Percentiles rank a stretch among this genome's conserved stretches.
Evolutionary conservation across 257 asterid species (phyloP).

Genomic region (Echites panduratus): DNA sequence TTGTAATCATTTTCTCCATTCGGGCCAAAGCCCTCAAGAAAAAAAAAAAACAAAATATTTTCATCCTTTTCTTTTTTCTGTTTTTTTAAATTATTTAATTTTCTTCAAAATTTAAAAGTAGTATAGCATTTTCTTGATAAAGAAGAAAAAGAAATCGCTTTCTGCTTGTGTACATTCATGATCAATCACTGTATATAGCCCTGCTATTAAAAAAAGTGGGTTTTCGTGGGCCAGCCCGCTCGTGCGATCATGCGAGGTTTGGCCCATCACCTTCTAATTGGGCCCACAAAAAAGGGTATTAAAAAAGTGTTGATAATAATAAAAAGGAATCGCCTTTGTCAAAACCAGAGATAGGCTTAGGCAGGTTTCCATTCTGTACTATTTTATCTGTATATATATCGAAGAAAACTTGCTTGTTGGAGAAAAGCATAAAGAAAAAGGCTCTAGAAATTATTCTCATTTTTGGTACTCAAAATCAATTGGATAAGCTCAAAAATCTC

Average conservation of each 20-base stretch:
- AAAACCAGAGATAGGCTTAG: neutral
- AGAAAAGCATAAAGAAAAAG: too few species aligned
- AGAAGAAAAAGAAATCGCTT: neutral
- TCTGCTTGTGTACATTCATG: conserved; percentile 22
- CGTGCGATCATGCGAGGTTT: conserved; percentile 64
- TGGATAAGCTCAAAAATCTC: too few species aligned
- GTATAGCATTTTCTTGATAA: neutral
- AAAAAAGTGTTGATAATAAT: neutral
- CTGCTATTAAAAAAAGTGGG: conserved; percentile 23
- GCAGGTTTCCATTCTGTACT: neutral
- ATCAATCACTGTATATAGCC: conserved; percentile 26
- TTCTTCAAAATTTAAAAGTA: neutral
- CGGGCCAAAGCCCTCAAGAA: neutral
- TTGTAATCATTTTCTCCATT: conserved; percentile 57
- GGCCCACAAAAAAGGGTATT: conserved; percentile 2
- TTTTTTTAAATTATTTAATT: too few species aligned
- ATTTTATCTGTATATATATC: neutral
- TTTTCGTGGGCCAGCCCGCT: conserved; percentile 62
- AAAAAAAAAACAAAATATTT: neutral
- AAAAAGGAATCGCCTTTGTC: neutral
- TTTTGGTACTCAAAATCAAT: too few species aligned
- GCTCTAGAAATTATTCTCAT: too few species aligned
- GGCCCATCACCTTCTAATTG: conserved; percentile 42
- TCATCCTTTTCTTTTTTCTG: neutral
- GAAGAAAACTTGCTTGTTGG: neutral